phyloP scores from a whole-genome alignment of 1,139 yeast species.

The Yamadazyma atlantica region DNA sequence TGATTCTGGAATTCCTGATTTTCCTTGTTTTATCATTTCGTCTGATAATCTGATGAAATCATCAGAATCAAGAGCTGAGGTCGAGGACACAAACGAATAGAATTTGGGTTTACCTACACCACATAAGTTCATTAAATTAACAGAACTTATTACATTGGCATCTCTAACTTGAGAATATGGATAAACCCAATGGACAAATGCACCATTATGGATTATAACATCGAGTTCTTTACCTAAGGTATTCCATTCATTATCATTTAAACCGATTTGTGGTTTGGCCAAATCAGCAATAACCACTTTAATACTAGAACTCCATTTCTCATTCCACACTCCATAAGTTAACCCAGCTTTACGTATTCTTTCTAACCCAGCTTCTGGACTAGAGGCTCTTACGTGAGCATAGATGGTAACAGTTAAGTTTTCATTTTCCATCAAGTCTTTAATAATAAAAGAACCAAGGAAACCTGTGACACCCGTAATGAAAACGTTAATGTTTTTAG shows the following conservation, averaged over 20 bases:
- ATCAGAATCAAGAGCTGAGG: conserved; percentile 86
- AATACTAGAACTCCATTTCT: conserved; percentile 54
- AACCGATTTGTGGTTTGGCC: conserved; percentile 69
- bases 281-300: conserved; percentile 84
- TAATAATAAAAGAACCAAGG: conserved; percentile 83
- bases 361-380: conserved; percentile 65
- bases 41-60: conserved; percentile 80
- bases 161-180: conserved; percentile 90
- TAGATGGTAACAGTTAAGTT: conserved; percentile 53
- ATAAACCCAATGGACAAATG: conserved; percentile 97
- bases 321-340: conserved; percentile 86
- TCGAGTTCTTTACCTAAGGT: conserved; percentile 62
- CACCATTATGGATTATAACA: conserved; percentile 93
- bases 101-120: conserved; percentile 78
- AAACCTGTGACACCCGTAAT: conserved; percentile 97
- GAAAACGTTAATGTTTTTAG: conserved; percentile 60
- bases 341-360: conserved; percentile 75
- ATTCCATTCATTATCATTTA: conserved; percentile 58
- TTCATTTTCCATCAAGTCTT: conserved; percentile 61
- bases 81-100: conserved; percentile 92
- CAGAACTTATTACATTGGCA: conserved; percentile 87
- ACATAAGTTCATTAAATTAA: conserved; percentile 81
- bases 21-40: conserved; percentile 60
- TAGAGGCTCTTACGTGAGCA: conserved; percentile 90
- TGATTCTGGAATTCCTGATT: conserved; percentile 71